A percentile compares a stretch with the other conserved stretches of the same genome.
phyloP scores from a whole-genome alignment of 1,139 yeast genomes.

The Diutina pseudorugosa region DNA sequence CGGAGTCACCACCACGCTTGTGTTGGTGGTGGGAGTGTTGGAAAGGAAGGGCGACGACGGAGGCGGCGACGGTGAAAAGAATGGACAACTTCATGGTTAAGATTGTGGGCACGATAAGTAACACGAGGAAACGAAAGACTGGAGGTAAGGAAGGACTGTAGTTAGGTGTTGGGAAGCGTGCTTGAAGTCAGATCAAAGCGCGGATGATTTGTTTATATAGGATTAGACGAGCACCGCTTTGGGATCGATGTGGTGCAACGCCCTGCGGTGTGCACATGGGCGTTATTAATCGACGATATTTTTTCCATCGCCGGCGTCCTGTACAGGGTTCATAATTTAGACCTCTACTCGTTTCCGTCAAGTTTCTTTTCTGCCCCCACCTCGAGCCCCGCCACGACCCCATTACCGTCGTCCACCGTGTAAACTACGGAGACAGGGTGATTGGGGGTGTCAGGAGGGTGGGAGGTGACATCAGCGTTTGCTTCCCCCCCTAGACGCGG shows the following conservation, averaged over 20 bases:
- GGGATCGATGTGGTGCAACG: neutral
- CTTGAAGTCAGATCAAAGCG: neutral
- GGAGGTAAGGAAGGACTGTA: constrained; percentile 2
- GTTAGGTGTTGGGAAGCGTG: neutral
- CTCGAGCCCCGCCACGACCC: neutral
- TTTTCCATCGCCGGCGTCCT: neutral
- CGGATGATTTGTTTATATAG: neutral
- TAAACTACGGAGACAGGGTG: no score
- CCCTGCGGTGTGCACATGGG: neutral
- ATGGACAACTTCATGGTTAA: neutral
- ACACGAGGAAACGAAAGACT: neutral
- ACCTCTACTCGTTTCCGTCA: neutral
- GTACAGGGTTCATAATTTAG: neutral
- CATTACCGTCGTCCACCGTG: no score
- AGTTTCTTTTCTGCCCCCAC: neutral
- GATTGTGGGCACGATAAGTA: neutral
- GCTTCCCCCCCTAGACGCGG: no score
- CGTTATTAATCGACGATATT: neutral
- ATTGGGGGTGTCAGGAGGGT: no score
- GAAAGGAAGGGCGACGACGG: constrained; percentile 1
- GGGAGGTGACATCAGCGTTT: no score
- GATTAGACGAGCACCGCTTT: neutral
- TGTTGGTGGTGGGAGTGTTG: constrained; percentile 4
- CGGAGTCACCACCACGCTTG: neutral
- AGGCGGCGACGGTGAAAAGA: neutral